phyloP scores from a whole-genome alignment of 2,329 filamentous ascomycete genomes.

The Boeremia exigua region DNA sequence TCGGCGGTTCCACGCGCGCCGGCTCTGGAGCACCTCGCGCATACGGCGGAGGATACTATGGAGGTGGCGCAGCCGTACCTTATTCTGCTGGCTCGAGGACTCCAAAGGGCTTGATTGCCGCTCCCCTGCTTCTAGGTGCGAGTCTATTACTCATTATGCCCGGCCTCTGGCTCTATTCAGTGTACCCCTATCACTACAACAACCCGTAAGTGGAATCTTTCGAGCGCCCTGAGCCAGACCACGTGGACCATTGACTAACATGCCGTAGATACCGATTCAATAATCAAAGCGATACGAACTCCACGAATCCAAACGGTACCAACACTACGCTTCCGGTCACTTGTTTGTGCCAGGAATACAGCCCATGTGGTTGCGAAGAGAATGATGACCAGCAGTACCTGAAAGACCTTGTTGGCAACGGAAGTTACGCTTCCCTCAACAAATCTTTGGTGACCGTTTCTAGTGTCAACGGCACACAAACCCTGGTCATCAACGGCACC shows the following conservation, averaged over 20 bases:
- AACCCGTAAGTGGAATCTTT: constrained; percentile 47
- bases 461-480: constrained; percentile 66
- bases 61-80: constrained; percentile 64
- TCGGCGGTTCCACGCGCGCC: constrained; percentile 55
- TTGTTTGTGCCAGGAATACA: constrained; percentile 66
- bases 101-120: constrained; percentile 60
- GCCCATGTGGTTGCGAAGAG: constrained; percentile 72
- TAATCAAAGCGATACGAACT: constrained; percentile 52
- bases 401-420: constrained; percentile 62
- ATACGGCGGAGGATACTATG: constrained; percentile 70
- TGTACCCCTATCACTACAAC: constrained; percentile 66
- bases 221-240: neutral
- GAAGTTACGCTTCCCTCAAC: constrained; percentile 65
- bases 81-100: constrained; percentile 63
- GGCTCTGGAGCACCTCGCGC: constrained; percentile 64
- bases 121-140: constrained; percentile 54
- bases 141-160: constrained; percentile 64
- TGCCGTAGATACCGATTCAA: constrained; percentile 52
- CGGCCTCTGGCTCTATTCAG: constrained; percentile 68
- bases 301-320: constrained; percentile 48
- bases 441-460: constrained; percentile 67
- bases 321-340: constrained; percentile 57
- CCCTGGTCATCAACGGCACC: constrained; percentile 77
- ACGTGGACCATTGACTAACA: neutral
- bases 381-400: constrained; percentile 66